A percentile compares a stretch with the other conserved stretches of the same genome.
Evolutionary conservation across 371 early-diverging fungal genomes (phyloP).

Genomic region (Syncephalis plumigaleata): DNA sequence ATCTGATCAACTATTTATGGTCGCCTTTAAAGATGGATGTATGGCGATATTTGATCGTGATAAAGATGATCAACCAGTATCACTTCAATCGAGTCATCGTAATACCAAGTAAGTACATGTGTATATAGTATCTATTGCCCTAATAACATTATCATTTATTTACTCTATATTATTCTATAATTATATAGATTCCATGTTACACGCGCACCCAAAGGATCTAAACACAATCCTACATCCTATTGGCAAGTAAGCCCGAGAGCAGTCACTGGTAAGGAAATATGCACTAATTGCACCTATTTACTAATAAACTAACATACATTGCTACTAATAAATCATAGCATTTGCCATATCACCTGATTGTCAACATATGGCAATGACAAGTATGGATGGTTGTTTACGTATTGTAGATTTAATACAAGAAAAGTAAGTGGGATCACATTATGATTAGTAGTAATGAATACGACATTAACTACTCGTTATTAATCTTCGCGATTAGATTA

Average conservation of each 20-base stretch:
- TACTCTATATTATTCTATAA: background rate
- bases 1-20: slow-evolving; percentile 69
- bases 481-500: slow-evolving; percentile 14
- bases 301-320: background rate
- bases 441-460: no score
- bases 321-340: slow-evolving; percentile 12
- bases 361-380: slow-evolving; percentile 58
- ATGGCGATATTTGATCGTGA: slow-evolving; percentile 76
- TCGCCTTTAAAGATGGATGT: slow-evolving; percentile 52
- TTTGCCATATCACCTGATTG: slow-evolving; percentile 78
- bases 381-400: slow-evolving; percentile 57
- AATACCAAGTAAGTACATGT: no score
- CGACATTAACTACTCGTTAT: background rate
- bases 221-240: slow-evolving; percentile 54
- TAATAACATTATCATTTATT: background rate
- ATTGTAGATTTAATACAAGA: slow-evolving; percentile 59
- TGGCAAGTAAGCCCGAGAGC: slow-evolving; percentile 51
- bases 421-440: no score
- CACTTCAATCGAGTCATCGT: slow-evolving; percentile 3
- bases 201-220: slow-evolving; percentile 4
- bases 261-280: slow-evolving; percentile 31
- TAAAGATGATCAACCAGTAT: slow-evolving; percentile 57
- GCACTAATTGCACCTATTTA: no score
- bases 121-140: no score
- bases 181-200: slow-evolving; percentile 25